Percentiles rank a stretch among this genome's conserved stretches.
Conservation (phyloP, 352 stramenopile genomes). For the Globisporangium okanoganense region DNA sequence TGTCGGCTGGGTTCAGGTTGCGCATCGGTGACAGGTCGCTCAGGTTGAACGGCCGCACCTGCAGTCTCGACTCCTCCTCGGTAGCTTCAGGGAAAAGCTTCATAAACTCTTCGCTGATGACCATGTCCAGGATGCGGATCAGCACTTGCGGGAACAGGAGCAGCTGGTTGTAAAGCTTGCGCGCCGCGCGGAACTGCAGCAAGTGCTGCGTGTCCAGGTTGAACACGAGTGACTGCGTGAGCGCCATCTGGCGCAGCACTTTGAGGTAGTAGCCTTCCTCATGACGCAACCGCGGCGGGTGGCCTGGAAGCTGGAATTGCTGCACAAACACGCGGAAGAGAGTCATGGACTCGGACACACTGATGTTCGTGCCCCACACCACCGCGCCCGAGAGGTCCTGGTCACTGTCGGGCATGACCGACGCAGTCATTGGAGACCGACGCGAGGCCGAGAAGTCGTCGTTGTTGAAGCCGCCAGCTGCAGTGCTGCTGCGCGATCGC, state of each 20-base stretch:
- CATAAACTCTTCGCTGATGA: constrained; percentile 91
- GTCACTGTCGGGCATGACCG: constrained; percentile 27
- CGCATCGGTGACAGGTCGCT: constrained; percentile 92
- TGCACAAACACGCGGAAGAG: constrained; percentile 89
- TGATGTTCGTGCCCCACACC: constrained; percentile 94
- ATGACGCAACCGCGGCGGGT: constrained; percentile 16
- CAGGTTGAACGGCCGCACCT: constrained; percentile 98
- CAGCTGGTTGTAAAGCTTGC: constrained; percentile 96
- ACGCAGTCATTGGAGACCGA: constrained; percentile 17
- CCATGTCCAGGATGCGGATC: constrained; percentile 96
- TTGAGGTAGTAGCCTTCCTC: constrained; percentile 78
- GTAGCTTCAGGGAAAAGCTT: constrained; percentile 38
- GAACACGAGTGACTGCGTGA: constrained; percentile 84
- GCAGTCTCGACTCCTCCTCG: constrained; percentile 69
- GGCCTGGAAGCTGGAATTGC: constrained; percentile 57
- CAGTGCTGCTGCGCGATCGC: constrained; percentile 31
- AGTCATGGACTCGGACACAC: constrained; percentile 89
- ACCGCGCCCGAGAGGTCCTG: constrained; percentile 75
- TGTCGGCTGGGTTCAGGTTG: constrained; percentile 95
- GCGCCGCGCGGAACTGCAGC: constrained; percentile 62
- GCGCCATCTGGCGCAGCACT: constrained; percentile 64
- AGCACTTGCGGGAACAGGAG: constrained; percentile 95
- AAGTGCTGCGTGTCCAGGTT: constrained; percentile 92
- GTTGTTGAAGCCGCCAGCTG: constrained; percentile 12
- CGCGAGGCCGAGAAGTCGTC: constrained; percentile 37